Evolutionary conservation across 31 red algal genomes (phyloP), one percentile per base, ranked within the genome.

Genomic region (Pterothamnion heteromorphum): DNA sequence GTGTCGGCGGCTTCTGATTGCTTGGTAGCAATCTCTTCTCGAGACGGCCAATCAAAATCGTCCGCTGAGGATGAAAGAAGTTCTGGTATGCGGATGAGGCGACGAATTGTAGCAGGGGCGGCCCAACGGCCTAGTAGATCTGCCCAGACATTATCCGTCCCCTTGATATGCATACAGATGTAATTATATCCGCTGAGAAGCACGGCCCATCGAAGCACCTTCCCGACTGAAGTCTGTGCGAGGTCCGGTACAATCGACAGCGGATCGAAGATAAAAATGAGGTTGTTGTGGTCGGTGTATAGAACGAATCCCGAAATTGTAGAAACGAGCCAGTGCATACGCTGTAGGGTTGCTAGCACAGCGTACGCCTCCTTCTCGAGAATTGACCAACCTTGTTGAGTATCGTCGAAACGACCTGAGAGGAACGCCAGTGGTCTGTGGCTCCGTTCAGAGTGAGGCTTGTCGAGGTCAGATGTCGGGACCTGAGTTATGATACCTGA

Each of bases 191-290:
- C 28, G 31, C 37, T 35, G n/a, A 92, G 81, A 44, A 23, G 20
- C 22, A 93, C 82, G 3, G 91, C 83, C 82, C 51, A 93, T 30
- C 91, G 82, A 34, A 23, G 82, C 44, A 93, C 91, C 21, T 57
- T 89, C 26, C 36, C 5, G 14, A 51, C 38, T 18, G 84, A 30
- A 18, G 84, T 88, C 32, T 88, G 84, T 24, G 22, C 20, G 84
- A 0, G 24, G 32, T 88, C 36, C 38, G 84, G 18, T 20, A 88
- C 84, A 36, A 88, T 32, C 5, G 84, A 88, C 33, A 32, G 20
- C 34, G 84, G 84, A 0, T 88, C 84, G 18, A 88, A 88, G 18
- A 88, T 9, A 36, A 30, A 88, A 24, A 88, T 0, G 20, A 31
- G 24, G 76, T 81, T 81, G 76, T 81, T 81, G 31, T 81, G 76